Percentiles rank a stretch among this genome's conserved stretches.
phyloP scores from a whole-genome alignment of 2,329 filamentous ascomycete genomes.

The Rachicladosporium sp. region DNA sequence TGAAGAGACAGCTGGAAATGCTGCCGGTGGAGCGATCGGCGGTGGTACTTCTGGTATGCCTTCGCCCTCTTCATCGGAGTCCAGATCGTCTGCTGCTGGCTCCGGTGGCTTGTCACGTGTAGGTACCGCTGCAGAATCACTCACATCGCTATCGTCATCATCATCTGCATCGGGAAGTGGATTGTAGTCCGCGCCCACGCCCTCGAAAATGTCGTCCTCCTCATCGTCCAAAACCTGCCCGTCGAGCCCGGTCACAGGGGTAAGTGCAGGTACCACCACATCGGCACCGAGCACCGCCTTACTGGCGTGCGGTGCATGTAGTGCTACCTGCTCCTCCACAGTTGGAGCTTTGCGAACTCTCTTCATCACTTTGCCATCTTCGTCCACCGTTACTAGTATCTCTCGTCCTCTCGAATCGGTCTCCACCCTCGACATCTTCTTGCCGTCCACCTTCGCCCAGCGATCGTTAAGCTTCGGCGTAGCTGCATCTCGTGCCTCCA shows the following conservation, averaged over 20 bases:
- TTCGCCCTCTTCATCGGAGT: conserved; percentile 1
- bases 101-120: neutral
- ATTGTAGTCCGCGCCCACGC: conserved; percentile 47
- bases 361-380: conserved; percentile 48
- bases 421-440: conserved; percentile 43
- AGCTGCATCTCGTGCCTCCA: conserved; percentile 30
- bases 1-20: neutral
- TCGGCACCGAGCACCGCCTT: conserved; percentile 23
- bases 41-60: neutral
- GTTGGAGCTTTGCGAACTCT: conserved; percentile 42
- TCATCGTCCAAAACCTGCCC: conserved; percentile 27
- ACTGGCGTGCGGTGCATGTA: conserved; percentile 15
- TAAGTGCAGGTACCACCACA: conserved; percentile 13
- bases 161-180: conserved; percentile 40
- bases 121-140: conserved; percentile 3
- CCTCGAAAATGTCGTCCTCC: conserved; percentile 51
- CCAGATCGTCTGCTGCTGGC: neutral
- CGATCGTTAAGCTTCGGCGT: conserved; percentile 29
- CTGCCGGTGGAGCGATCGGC: neutral
- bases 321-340: conserved; percentile 18
- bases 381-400: conserved; percentile 46
- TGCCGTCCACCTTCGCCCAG: conserved; percentile 30
- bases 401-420: conserved; percentile 44
- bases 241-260: conserved; percentile 1
- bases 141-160: conserved; percentile 32